Evolutionary conservation across 1,139 yeast species (phyloP), one percentile per base, ranked within the genome.

Genomic region (Candida glucosophila): DNA sequence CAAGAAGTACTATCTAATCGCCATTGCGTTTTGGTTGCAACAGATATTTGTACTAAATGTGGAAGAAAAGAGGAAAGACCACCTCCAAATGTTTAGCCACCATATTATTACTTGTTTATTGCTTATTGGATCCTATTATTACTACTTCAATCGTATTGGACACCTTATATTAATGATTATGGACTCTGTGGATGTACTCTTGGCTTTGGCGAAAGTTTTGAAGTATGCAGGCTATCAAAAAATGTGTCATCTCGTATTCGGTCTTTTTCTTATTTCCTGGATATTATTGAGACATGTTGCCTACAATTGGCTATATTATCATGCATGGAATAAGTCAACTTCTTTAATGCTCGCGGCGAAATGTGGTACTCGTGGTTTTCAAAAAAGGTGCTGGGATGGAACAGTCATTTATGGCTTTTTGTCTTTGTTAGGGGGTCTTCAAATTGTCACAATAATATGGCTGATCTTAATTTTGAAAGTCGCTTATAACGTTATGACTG

Each of bases 81-180:
- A 82, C 49, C 53, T 56, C 40, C 95, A 85, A 51, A 86, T 86
- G 96, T 73, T 85, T 44, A 59, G 78, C 26, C 96, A 86, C 49
- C 96, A 86, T 52, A 74, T 86, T 28, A 77, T 86, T 29, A 86
- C 96, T 1, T 67, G 77, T 41, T 41, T 63, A 16, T 63, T 86
- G 32, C 67, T 81, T 22, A 52, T 68, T 12, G 92, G 92, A 2
- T 78, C 92, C 2, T 86, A 85, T 49, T 64, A 65, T 43, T 76
- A 72, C 45, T 76, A 80, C 52, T 80, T 73, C 49, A 73, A 77
- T 20, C 67, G 86, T 23, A 71, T 83, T 30, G 96, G 96, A 17
- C 83, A 83, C 51, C 68, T 78, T 23, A 77, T 86, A 25, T 55
- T 83, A 40, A 67, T 78, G 39, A 57, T 82, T 35, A 85, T 86